phyloP scores from a whole-genome alignment of 768 basidiomycete species.

The Trametes maxima region DNA sequence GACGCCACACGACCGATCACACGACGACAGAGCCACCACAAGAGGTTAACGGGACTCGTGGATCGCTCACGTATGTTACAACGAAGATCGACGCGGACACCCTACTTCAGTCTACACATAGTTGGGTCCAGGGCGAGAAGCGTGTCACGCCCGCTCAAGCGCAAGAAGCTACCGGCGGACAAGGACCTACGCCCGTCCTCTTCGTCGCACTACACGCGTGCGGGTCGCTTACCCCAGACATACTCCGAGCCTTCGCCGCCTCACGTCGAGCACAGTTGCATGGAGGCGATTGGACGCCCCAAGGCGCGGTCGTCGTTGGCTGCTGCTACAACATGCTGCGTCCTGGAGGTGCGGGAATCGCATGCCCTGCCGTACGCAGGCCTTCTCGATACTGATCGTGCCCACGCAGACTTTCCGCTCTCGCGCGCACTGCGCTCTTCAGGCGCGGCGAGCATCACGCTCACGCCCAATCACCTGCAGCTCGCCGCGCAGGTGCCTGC shows the following conservation, averaged over 20 bases:
- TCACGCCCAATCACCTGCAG: conserved; percentile 59
- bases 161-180: neutral
- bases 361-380: neutral
- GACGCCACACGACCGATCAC: neutral
- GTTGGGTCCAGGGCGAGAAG: conserved; percentile 36
- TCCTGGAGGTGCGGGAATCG: conserved; percentile 44
- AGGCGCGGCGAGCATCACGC: conserved; percentile 21
- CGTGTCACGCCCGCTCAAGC: neutral
- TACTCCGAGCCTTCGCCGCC: conserved; percentile 51
- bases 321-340: conserved; percentile 80
- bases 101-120: conserved; percentile 53
- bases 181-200: conserved; percentile 47
- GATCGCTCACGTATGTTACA: conserved; percentile 54
- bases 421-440: conserved; percentile 34
- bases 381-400: neutral
- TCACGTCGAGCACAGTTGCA: neutral
- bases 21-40: neutral
- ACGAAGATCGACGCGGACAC: conserved; percentile 53
- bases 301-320: conserved; percentile 63
- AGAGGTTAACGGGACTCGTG: neutral
- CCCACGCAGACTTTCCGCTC: conserved; percentile 55
- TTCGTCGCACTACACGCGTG: conserved; percentile 77
- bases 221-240: conserved; percentile 69
- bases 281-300: conserved; percentile 46
- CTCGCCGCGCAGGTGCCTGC: conserved; percentile 73